Base-by-base conservation (phyloP, 1,139 yeast genomes). In the Meyerozyma carpophila region DNA sequence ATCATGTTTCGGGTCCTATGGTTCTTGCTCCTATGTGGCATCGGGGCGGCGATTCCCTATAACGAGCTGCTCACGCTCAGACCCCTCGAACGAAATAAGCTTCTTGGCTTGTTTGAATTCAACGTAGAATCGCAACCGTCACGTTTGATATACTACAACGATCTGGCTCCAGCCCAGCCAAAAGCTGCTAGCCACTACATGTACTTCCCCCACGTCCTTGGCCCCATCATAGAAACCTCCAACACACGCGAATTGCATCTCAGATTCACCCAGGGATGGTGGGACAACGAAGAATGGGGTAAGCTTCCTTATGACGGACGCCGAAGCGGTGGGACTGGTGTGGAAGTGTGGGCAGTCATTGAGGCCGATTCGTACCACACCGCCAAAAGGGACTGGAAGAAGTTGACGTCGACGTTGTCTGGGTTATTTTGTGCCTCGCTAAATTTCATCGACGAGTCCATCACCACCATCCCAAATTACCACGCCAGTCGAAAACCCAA, bases 401-500 rank as follows among this genome's bases (percentile, higher is more conserved):
- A 73, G 41, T 68, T 94, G 37, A 82, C 88, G 9, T 84, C 88
- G 55, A 77, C 85, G 1, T 70, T 94, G 44, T 86, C 96, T 1
- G 98, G 98, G 1, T 74, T 90, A 54, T 93, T 94, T 61, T 94
- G 98, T 68, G 98, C 98, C 0, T 90, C 97, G 4, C 72, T 94
- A 44, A 91, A 93, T 60, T 89, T 87, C 59, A 84, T 94, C 46
- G 96, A 90, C 57, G 79, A 79, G 24, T 74, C 90, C 2, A 81
- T 79, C 41, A 90, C 98, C 0, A 83, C 95, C 0, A 78, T 73
- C 45, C 97, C 97, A 0, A 70, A 71, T 32, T 55, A 59, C 46
- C 50, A 47, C 13, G 45, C 60, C 3, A 53, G 36, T 14, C 8
- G 47, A 49, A 2, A 48, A 50, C 27, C 43, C 24, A 40, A 42